These are phyloP conservation scores for Ampelomyces quisqualis DNA, from an alignment of 2,329 filamentous ascomycete genomes.

Conservation along the genomic window DNA sequence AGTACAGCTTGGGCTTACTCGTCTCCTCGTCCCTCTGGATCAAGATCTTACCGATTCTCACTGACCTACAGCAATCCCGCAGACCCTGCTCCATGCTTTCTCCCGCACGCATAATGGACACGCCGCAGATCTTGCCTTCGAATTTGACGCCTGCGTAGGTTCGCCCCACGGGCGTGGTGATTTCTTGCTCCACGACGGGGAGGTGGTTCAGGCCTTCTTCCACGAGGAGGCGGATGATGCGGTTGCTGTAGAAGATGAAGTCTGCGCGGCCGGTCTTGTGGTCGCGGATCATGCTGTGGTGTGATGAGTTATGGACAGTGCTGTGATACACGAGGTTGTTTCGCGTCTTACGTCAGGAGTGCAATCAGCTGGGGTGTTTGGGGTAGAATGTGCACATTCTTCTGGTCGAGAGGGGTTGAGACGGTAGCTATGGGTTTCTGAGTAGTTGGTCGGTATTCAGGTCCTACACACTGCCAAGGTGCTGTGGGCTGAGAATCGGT, in stretches of 20 bases:
- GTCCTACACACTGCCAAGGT: slow-evolving; percentile 68
- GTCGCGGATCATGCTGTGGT: slow-evolving; percentile 87
- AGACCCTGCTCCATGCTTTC: slow-evolving; percentile 98
- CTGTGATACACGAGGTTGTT: not conserved
- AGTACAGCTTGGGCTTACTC: slow-evolving; percentile 86
- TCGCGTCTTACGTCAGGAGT: slow-evolving; percentile 79
- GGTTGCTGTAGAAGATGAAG: slow-evolving; percentile 99
- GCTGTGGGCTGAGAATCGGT: slow-evolving; percentile 35
- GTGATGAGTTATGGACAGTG: slow-evolving; percentile 5
- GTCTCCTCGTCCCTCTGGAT: slow-evolving; percentile 98
- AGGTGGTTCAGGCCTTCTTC: slow-evolving; percentile 97
- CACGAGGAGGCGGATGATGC: slow-evolving; percentile 93
- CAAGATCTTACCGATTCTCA: slow-evolving; percentile 96
- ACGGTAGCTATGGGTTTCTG: slow-evolving; percentile 87
- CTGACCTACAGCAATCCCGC: slow-evolving; percentile 94
- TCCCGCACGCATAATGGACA: slow-evolving; percentile 96
- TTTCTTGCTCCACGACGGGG: slow-evolving; percentile 81
- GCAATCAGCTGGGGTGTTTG: slow-evolving; percentile 98
- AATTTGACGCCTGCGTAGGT: slow-evolving; percentile 91
- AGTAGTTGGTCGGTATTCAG: slow-evolving; percentile 71
- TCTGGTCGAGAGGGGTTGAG: slow-evolving; percentile 75
- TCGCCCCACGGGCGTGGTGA: slow-evolving; percentile 87
- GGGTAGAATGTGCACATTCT: slow-evolving; percentile 85
- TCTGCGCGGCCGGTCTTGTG: slow-evolving; percentile 86
- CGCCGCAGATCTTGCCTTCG: slow-evolving; percentile 96